Evolutionary conservation across 208 protist species (phyloP).

Genomic region (Acanthamoeba divionensis): DNA sequence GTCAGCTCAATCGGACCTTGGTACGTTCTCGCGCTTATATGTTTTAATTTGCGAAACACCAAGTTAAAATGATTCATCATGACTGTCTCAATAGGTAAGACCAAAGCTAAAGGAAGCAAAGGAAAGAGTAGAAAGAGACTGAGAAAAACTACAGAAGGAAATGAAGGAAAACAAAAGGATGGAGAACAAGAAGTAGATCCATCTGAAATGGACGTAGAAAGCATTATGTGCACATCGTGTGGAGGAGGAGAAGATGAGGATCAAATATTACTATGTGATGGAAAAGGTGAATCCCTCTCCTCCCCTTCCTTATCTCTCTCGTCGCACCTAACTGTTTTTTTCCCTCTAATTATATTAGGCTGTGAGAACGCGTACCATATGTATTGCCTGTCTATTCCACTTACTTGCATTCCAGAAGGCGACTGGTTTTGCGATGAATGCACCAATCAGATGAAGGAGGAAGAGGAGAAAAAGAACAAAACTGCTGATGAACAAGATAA

Average conservation of each 20-base stretch:
- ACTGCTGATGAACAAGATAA: neutral
- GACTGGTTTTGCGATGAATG: slow-evolving; percentile 62
- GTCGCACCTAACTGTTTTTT: too few species aligned
- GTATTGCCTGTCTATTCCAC: slow-evolving; percentile 50
- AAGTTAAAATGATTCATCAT: too few species aligned
- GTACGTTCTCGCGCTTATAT: too few species aligned
- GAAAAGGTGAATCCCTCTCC: too few species aligned
- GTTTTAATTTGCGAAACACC: too few species aligned
- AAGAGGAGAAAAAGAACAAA: slow-evolving; percentile 3
- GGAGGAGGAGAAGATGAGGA: neutral
- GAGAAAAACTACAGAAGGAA: neutral
- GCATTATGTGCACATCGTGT: slow-evolving; percentile 54
- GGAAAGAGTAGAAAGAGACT: neutral
- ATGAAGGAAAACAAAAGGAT: neutral
- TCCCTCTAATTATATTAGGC: too few species aligned
- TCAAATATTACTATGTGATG: slow-evolving; percentile 65
- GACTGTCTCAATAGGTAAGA: too few species aligned
- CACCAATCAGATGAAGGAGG: neutral
- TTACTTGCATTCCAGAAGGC: slow-evolving; percentile 43
- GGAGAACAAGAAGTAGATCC: slow-evolving; percentile 15
- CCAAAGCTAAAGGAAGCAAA: neutral
- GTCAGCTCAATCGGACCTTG: too few species aligned
- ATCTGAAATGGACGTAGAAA: slow-evolving; percentile 54
- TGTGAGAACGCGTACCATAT: slow-evolving; percentile 55
- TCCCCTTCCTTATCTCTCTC: too few species aligned